These are phyloP conservation scores for Begonia loranthoides DNA, from an alignment of 306 rosid genomes.

Conservation along the genomic window DNA sequence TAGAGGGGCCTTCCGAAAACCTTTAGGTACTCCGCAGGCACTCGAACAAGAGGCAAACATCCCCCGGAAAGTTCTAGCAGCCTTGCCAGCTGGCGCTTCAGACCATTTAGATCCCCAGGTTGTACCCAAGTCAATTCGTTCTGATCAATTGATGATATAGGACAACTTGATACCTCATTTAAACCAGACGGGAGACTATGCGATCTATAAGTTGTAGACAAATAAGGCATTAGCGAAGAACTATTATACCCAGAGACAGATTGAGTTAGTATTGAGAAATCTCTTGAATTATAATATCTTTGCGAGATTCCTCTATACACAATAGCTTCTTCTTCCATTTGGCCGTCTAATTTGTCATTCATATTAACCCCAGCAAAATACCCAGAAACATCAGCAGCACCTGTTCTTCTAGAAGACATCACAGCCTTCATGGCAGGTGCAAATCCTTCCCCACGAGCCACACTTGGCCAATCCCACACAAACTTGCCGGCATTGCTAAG, in stretches of 20 bases:
- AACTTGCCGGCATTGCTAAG: constrained; percentile 92
- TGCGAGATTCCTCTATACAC: constrained; percentile 67
- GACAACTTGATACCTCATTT: constrained; percentile 46
- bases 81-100: constrained; percentile 59
- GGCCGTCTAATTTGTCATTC: constrained; percentile 35
- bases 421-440: constrained; percentile 47
- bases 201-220: constrained; percentile 41
- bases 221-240: constrained; percentile 22
- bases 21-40: constrained; percentile 68
- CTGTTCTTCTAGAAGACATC: constrained; percentile 35
- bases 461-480: constrained; percentile 97
- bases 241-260: constrained; percentile 50
- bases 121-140: constrained; percentile 58
- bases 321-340: constrained; percentile 76
- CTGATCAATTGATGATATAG: constrained; percentile 26
- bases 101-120: constrained; percentile 85
- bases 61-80: constrained; percentile 78
- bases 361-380: constrained; percentile 56
- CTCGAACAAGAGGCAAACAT: constrained; percentile 47
- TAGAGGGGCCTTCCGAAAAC: constrained; percentile 57
- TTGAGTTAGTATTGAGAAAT: constrained; percentile 46
- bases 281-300: constrained; percentile 50
- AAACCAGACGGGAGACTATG: constrained; percentile 62
- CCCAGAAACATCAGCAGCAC: constrained; percentile 37
- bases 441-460: constrained; percentile 91